Evolutionary conservation across 2,329 filamentous ascomycete species (phyloP), one percentile per base, ranked within the genome.

Genomic region (Aaosphaeria arxii): DNA sequence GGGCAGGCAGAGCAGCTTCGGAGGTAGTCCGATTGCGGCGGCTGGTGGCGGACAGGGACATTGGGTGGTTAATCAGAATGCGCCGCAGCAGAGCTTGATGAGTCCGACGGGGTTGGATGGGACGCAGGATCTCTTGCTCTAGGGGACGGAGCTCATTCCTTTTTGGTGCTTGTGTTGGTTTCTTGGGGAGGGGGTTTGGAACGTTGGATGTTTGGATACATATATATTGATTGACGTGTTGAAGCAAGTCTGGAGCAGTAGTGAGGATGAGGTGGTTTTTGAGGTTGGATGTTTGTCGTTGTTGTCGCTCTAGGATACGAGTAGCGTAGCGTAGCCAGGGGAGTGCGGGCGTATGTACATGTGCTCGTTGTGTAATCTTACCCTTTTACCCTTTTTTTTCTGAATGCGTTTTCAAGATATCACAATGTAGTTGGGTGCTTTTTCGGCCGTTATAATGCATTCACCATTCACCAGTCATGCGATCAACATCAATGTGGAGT

Each of bases 11-110:
- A 69, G 66, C 38, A 66, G 63, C 1, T 70, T 68, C 51, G 67
- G 67, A 4, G 66, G 63, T 1, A 61, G 56, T 33, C 67, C 67
- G 5, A 61, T 70, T 40, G 55, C 59, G 13, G 62, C 56, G 7
- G 61, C 69, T 43, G 57, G 61, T 30, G 57, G 55, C 0, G 55
- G 54, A 6, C 64, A 61, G n/a, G 61, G 58, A 32, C 64, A 64
- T 5, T 69, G 65, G 64, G 63, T 70, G 6, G 66, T 69, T 6
- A 69, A 69, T 45, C 66, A 70, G 52, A 63, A 63, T 46, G 60
- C 60, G 42, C 58, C 62, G 28, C 64, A 67, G 46, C 55, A 62
- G 31, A 58, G 62, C 41, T 57, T 66, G 6, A 51, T 66, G 54
- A 59, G 57, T 46, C 58, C 62, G 7, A 63, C 56, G 1, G 61